Percentiles rank a stretch among this genome's conserved stretches.
phyloP scores from a whole-genome alignment of 805 yeast species.

The Suhomyces prunicola region DNA sequence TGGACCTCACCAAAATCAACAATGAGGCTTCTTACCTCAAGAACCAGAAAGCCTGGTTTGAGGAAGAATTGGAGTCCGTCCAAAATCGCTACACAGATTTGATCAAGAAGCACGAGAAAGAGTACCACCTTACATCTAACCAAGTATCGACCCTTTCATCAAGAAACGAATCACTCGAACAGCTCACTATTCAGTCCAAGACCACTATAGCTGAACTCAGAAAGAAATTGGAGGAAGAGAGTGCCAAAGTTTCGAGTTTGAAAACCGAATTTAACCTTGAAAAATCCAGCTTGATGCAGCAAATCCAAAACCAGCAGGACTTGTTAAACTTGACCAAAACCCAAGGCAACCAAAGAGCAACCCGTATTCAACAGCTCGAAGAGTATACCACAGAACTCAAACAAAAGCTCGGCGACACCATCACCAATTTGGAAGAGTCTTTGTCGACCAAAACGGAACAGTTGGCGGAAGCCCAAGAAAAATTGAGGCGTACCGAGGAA shows the following conservation, averaged over 20 bases:
- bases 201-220: constrained; percentile 46
- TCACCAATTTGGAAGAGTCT: constrained; percentile 32
- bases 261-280: constrained; percentile 42
- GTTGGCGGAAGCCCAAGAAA: constrained; percentile 38
- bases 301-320: constrained; percentile 53
- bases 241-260: constrained; percentile 16
- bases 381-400: constrained; percentile 40
- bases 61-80: constrained; percentile 31
- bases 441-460: constrained; percentile 33
- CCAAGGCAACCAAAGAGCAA: constrained; percentile 49
- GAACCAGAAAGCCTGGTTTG: constrained; percentile 40
- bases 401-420: constrained; percentile 34
- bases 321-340: constrained; percentile 53
- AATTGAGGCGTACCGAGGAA: constrained; percentile 38
- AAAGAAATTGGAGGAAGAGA: constrained; percentile 34
- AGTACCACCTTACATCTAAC: constrained; percentile 27
- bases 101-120: constrained; percentile 38
- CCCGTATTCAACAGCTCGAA: constrained; percentile 55
- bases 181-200: constrained; percentile 39
- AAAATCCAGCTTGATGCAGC: constrained; percentile 38
- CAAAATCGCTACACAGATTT: constrained; percentile 37
- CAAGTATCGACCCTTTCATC: constrained; percentile 26
- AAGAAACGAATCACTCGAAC: constrained; percentile 21
- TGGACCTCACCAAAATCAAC: constrained; percentile 31
- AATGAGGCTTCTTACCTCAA: constrained; percentile 33